Base-by-base conservation (phyloP, 2,329 filamentous ascomycete species). In the Paecilomyces variotii region DNA sequence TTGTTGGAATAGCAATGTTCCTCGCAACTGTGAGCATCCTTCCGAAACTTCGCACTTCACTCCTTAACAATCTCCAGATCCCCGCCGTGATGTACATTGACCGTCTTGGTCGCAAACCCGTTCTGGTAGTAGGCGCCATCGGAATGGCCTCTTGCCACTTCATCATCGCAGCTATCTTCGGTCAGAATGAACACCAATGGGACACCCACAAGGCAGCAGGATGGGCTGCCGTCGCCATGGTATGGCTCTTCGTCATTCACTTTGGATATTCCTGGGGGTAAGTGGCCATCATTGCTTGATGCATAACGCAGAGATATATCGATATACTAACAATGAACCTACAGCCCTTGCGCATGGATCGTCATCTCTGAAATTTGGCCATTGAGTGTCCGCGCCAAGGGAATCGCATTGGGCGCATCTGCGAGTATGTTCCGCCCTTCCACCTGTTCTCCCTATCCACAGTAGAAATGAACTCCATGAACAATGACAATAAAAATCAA, bases 361-460 rank as follows among this genome's bases (percentile, higher is more conserved):
- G 79, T 91, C 57, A 82, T 90, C 1, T 83, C 87, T 1, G 88
- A 91, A 72, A 84, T 91, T 50, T 91, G 86, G 85, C 88, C 88
- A 0, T 74, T 90, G 4, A 86, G 82, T 59, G 85, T 84, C 9
- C 81, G 87, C 1, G 82, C 88, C 0, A 89, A 90, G 60, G 88
- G 88, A 49, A 87, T 88, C 11, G 80, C 87, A 0, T 76, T 91
- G 0, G 87, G 86, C 14, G 86, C 86, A 1, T 84, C 81, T 2
- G 82, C 80, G 64, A 87, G 64, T 68, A 56, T 60, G 61, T 60
- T 32, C 56, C 2, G 19, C 52, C 35, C 35, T 53, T 56, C 35
- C 56, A 30, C 45, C 50, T 51, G 57, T 64, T 14, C 54, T 54
- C 35, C 60, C 59, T 57, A 54, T 62, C n/a, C 59, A 58, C 12